phyloP scores from a whole-genome alignment of 208 protist species.

The Leishmania lainsoni region DNA sequence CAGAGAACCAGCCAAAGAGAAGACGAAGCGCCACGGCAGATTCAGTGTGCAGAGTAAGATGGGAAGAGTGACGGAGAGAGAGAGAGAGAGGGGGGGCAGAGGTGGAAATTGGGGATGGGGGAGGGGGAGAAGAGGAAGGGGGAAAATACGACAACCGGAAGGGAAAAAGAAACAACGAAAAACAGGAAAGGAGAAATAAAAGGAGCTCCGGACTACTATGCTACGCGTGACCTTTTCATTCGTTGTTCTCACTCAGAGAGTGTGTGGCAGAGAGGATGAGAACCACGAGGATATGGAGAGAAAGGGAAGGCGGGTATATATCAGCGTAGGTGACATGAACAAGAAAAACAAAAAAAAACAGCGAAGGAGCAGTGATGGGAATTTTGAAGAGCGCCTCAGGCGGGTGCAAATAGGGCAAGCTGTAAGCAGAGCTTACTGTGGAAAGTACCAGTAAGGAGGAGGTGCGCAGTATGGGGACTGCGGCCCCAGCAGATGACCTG shows the following conservation, averaged over 20 bases:
- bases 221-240: not conserved
- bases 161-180: not conserved
- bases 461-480: not conserved
- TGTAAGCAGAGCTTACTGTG: not conserved
- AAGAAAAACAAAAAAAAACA: too few species aligned
- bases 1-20: not conserved
- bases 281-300: not conserved
- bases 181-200: slow-evolving; percentile 1
- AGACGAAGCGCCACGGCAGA: not conserved
- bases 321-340: not conserved
- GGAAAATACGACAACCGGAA: not conserved
- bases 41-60: not conserved
- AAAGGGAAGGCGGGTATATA: not conserved
- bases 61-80: not conserved
- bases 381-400: not conserved
- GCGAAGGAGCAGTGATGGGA: not conserved
- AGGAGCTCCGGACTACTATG: not conserved
- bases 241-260: not conserved
- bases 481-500: not conserved
- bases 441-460: too few species aligned
- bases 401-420: not conserved
- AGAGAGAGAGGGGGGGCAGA: not conserved
- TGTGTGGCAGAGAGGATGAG: not conserved
- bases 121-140: not conserved
- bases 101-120: not conserved